These are phyloP conservation scores for Mortierella sp. DNA, from an alignment of 371 early-diverging fungal genomes.

Conservation along the genomic window DNA sequence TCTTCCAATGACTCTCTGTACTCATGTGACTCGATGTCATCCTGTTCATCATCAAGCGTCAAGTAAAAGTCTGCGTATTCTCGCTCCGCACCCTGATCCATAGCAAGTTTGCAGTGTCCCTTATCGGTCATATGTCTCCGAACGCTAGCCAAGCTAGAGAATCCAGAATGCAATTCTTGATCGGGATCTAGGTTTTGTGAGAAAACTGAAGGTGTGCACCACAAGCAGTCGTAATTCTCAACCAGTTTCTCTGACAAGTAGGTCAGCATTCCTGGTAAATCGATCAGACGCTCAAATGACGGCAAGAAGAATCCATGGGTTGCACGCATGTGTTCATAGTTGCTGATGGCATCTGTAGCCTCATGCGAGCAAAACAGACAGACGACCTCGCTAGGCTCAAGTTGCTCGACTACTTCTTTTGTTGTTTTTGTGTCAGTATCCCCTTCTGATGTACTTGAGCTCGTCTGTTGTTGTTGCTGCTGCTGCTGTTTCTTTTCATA, in stretches of 20 bases:
- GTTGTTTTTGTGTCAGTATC: constrained; percentile 10
- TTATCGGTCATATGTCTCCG: constrained; percentile 78
- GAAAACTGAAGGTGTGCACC: constrained; percentile 63
- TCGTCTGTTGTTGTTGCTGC: constrained; percentile 12
- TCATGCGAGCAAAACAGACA: constrained; percentile 60
- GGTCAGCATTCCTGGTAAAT: constrained; percentile 66
- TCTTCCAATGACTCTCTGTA: constrained; percentile 22
- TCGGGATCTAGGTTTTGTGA: constrained; percentile 33
- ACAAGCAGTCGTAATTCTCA: constrained; percentile 70
- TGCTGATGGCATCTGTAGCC: constrained; percentile 36
- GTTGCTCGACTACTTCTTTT: constrained; percentile 26
- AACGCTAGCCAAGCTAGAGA: constrained; percentile 67
- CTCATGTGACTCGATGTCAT: constrained; percentile 5
- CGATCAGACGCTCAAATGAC: constrained; percentile 69
- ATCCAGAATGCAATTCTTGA: constrained; percentile 41
- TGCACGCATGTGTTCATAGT: constrained; percentile 72
- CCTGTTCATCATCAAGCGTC: constrained; percentile 47
- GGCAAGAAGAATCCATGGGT: constrained; percentile 78
- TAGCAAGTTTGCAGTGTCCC: constrained; percentile 75
- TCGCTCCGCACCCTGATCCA: constrained; percentile 69
- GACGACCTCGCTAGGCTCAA: constrained; percentile 48
- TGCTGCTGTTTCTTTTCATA: constrained; percentile 46
- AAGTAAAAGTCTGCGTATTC: constrained; percentile 75
- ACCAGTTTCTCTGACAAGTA: constrained; percentile 74
- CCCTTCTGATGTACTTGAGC: neutral